Base-by-base conservation (phyloP, 129 eudicot species). In the Lactuca saligna region DNA sequence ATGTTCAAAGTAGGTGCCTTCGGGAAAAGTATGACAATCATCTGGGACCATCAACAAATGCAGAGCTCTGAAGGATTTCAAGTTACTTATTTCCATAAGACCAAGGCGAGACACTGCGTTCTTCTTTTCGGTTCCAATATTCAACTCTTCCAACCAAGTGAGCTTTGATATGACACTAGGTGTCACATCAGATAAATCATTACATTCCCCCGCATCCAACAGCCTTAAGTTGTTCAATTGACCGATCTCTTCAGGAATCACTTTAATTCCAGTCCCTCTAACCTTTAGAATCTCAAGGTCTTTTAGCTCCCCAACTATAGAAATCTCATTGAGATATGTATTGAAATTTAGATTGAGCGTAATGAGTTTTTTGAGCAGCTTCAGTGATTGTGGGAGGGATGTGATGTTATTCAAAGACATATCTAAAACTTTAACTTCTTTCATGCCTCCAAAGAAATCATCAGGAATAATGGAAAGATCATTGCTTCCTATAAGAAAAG, bases 381-480 rank as follows among this genome's bases (percentile, higher is more conserved):
- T 57, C 2, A 75, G 7, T 10, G 79, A 75, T 17, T 4, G 16
- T 46, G 73, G 79, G 4, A 57, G 31, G 14, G 61, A 66, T 57
- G 29, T 2, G 5, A 74, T 44, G 0, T 16, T 8, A 29, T 35
- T 67, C 4, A 0, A 0, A 0, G 10, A 4, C 73, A 66, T 46
- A 46, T 66, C 72, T 42, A 74, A 41, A 58, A 74, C 72, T 44
- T 57, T 74, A n/a, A 57, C 38, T 6, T 56, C 13, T 65, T 35
- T 54, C 53, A 75, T 75, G 39, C 39, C 53, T 11, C 1, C 31
- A 57, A 66, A 12, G 59, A 75, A 57, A 0, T 50, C 32, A 13
- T 49, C 73, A 3, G 66, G 7, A 49, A 55, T 35, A n/a, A 12
- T 2, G 1, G 57, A 20, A 0, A 63, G 8, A 3, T 8, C 0